These are phyloP conservation scores for Botrytis fragariae DNA, from an alignment of 2,329 filamentous ascomycete species.

Conservation along the genomic window DNA sequence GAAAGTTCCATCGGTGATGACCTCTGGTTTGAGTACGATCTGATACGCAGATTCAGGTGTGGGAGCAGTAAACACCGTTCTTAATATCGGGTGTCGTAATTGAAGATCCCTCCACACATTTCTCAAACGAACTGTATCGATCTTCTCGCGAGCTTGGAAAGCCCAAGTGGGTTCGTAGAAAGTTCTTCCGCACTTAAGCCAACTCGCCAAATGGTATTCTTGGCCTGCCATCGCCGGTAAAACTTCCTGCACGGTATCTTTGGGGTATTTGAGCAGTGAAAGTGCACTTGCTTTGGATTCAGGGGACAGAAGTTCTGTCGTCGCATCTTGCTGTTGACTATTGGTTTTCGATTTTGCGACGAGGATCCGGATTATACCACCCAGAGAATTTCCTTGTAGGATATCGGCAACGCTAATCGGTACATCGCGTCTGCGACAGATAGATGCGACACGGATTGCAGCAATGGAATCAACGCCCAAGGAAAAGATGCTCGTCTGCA, in stretches of 20 bases:
- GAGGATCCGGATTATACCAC: background rate
- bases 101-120: background rate
- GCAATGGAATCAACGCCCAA: background rate
- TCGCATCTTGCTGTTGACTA: background rate
- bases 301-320: background rate
- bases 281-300: background rate
- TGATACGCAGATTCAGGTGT: background rate
- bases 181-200: slow-evolving; percentile 1
- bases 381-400: slow-evolving; percentile 10
- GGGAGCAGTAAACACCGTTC: slow-evolving; percentile 5
- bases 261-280: background rate
- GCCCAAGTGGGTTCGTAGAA: slow-evolving; percentile 16
- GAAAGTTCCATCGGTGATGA: slow-evolving; percentile 1
- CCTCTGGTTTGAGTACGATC: background rate
- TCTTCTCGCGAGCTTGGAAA: background rate
- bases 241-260: background rate
- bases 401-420: slow-evolving; percentile 6
- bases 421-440: slow-evolving; percentile 2
- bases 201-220: slow-evolving; percentile 14
- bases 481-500: background rate
- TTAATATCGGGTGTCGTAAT: background rate
- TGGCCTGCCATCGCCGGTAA: slow-evolving; percentile 4
- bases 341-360: background rate
- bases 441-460: slow-evolving; percentile 12
- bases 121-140: background rate